Conservation (phyloP, 768 basidiomycete genomes). For the Suillus occidentalis region DNA sequence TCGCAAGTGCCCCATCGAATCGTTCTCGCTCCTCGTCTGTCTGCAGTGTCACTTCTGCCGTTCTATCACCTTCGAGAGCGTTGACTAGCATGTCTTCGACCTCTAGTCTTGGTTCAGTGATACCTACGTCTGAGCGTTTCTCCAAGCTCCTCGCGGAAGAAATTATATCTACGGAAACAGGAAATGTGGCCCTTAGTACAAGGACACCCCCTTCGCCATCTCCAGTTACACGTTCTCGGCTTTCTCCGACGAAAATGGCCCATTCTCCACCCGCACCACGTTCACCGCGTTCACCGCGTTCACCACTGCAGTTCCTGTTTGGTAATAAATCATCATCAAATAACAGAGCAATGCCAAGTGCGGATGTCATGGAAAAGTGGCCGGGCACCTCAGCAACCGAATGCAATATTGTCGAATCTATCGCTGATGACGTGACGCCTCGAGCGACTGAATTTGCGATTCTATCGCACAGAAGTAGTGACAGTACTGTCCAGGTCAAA, state of each 20-base stretch:
- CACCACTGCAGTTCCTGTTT: conserved; percentile 10
- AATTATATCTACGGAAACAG: conserved; percentile 10
- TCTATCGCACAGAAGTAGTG: not conserved
- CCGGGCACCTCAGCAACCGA: conserved; percentile 11
- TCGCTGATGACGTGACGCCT: conserved; percentile 29
- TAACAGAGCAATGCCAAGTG: not conserved
- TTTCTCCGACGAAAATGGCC: conserved; percentile 3
- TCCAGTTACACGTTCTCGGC: conserved; percentile 3
- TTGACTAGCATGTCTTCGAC: conserved; percentile 25
- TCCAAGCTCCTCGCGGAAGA: conserved; percentile 21
- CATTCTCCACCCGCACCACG: not conserved
- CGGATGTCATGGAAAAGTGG: conserved; percentile 7
- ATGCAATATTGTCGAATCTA: conserved; percentile 7
- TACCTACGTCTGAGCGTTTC: conserved; percentile 25
- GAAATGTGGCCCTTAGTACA: not conserved
- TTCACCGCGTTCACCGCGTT: conserved; percentile 9
- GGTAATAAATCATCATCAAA: conserved; percentile 10
- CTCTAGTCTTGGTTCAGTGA: conserved; percentile 31
- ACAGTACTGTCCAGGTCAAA: conserved; percentile 1
- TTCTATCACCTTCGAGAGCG: not conserved
- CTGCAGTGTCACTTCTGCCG: conserved; percentile 5
- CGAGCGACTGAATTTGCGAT: conserved; percentile 18
- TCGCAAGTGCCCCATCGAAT: not conserved
- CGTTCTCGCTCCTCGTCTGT: not conserved
- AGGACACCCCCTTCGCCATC: conserved; percentile 11